phyloP scores from a whole-genome alignment of 176 grass and related monocot species.

The Raddia distichophylla region DNA sequence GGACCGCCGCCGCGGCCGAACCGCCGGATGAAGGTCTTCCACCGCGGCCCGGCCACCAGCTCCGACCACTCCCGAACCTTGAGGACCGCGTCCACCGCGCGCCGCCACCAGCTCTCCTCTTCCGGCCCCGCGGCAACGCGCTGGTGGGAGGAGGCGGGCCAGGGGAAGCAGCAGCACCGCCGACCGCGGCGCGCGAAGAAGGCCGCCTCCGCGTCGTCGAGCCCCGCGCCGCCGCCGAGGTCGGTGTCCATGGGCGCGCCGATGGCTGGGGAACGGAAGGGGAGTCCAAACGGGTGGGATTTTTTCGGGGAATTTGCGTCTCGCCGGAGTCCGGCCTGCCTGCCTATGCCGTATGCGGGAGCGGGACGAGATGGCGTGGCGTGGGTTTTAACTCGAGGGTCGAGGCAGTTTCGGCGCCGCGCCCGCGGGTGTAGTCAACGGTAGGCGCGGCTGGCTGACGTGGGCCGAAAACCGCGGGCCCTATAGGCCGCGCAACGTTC shows the following conservation, averaged over 20 bases:
- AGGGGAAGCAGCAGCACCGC: conserved; percentile 60
- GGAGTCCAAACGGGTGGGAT: background rate
- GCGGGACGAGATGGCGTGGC: background rate
- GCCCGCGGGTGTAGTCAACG: conserved; percentile 31
- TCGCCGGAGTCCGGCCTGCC: background rate
- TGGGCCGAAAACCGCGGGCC: conserved; percentile 36
- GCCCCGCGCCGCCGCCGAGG: conserved; percentile 38
- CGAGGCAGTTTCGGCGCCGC: conserved; percentile 24
- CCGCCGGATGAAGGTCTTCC: conserved; percentile 98
- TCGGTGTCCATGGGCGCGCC: conserved; percentile 40
- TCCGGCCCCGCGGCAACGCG: background rate
- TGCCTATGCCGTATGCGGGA: background rate
- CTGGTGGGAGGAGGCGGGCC: conserved; percentile 49
- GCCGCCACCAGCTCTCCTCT: conserved; percentile 51
- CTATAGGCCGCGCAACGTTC: conserved; percentile 32
- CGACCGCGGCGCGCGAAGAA: conserved; percentile 50
- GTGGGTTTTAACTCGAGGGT: conserved; percentile 25
- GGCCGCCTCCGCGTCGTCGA: conserved; percentile 52
- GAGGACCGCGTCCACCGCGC: conserved; percentile 49
- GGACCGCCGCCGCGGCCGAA: conserved; percentile 64
- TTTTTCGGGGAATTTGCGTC: background rate
- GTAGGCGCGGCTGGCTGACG: conserved; percentile 49
- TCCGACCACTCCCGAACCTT: conserved; percentile 98
- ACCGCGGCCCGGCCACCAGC: conserved; percentile 78
- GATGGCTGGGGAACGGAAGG: background rate